Base-by-base conservation (phyloP, 257 asterid species). In the Ballota nigra region DNA sequence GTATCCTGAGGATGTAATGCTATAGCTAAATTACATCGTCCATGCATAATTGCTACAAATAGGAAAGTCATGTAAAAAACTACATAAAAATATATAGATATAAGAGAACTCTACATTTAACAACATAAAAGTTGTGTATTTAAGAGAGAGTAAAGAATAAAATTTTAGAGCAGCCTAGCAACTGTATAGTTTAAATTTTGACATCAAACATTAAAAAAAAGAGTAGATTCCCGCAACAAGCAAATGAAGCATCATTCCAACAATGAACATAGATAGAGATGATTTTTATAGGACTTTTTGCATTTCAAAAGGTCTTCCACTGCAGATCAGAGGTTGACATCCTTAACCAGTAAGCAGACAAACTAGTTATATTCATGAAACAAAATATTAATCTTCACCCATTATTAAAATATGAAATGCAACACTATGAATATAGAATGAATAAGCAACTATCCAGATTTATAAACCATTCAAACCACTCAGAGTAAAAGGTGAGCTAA, bases 241-340 rank as follows among this genome's bases (percentile, higher is more conserved):
- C 73, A 75, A 69, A 60, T 15, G 26, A 62, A 66, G 72, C 68
- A 63, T 51, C 76, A 65, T 56, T 56, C 71, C 59, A 36, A 38
- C 33, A 53, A 61, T 7, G 59, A 73, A 74, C 74, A 81, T 76
- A 51, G 77, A 71, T 56, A 20, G 9, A 75, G 68, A 68, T 18
- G 23, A 77, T 31, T 40, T 49, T 43, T 34, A 2, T 6, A 70
- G 68, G 73, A 57, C 57, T 63, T 70, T n/a, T 62, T 69, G 59
- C 71, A 34, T 47, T n/a, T n/a, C 63, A 57, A 55, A 58, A 61
- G 15, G 47, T 73, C 62, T 69, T 70, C 64, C 63, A 31, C 61
- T 57, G 65, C 20, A 41, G 41, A 57, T 41, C 57, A 65, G 33
- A 72, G 64, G 18, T 28, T 59, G 60, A 57, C 67, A 63, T 75